Conservation (phyloP, 139 green algal genomes). For the Micractinium conductrix region DNA sequence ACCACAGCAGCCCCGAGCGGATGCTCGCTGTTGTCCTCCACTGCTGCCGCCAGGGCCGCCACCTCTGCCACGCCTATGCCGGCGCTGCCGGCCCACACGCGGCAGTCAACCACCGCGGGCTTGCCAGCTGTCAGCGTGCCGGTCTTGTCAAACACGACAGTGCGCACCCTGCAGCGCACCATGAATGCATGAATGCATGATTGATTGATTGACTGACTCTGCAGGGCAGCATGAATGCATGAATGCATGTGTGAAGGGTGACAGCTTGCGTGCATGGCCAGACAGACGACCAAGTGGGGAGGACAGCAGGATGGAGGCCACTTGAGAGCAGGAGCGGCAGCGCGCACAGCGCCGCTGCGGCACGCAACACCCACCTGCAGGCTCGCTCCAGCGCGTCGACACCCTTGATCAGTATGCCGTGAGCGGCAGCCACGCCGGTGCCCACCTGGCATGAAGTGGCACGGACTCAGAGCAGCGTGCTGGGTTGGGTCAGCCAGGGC, state of each 20-base stretch:
- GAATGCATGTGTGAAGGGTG: too few species aligned
- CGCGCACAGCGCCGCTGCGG: neutral
- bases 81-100: too few species aligned
- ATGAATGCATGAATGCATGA: too few species aligned
- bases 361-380: constrained; percentile 20
- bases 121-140: constrained; percentile 91
- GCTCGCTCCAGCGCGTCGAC: constrained; percentile 77
- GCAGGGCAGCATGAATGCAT: too few species aligned
- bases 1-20: constrained; percentile 88
- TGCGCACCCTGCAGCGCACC: constrained; percentile 50
- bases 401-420: constrained; percentile 97
- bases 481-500: too few species aligned
- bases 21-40: constrained; percentile 90
- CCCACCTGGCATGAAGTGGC: neutral
- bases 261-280: too few species aligned
- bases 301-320: too few species aligned
- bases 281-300: neutral
- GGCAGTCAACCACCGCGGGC: constrained; percentile 65
- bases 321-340: neutral
- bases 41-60: constrained; percentile 65
- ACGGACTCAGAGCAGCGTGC: neutral
- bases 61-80: constrained; percentile 67
- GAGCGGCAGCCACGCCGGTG: constrained; percentile 70
- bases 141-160: constrained; percentile 97
- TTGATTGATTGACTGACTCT: too few species aligned